phyloP scores from a whole-genome alignment of 2,329 filamentous ascomycete species.

The Fusarium citri region DNA sequence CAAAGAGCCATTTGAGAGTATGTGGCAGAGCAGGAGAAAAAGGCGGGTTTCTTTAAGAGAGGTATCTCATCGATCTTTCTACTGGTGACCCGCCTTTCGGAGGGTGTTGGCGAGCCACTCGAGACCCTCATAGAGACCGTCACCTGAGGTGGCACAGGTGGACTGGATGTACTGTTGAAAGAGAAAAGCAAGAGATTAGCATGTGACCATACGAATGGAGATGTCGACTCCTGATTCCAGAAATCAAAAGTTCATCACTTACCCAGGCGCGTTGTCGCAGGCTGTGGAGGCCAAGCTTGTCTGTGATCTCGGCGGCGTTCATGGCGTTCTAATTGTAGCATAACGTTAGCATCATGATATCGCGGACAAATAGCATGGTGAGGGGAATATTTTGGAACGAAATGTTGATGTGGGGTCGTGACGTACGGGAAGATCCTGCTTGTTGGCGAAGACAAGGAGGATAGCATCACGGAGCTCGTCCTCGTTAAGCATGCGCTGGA shows the following conservation, averaged over 20 bases:
- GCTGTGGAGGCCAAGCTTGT: conserved; percentile 99
- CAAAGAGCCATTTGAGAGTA: conserved; percentile 56
- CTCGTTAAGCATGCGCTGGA: conserved; percentile 98
- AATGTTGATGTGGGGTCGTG: conserved; percentile 35
- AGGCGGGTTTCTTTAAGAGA: conserved; percentile 49
- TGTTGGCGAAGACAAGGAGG: conserved; percentile 98
- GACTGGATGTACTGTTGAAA: conserved; percentile 94
- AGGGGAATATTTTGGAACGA: conserved; percentile 16
- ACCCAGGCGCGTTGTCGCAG: conserved; percentile 99
- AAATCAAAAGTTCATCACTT: conserved; percentile 59
- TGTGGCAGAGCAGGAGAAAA: conserved; percentile 55
- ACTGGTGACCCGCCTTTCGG: conserved; percentile 77
- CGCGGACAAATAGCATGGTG: conserved; percentile 6
- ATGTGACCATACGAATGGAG: conserved; percentile 14
- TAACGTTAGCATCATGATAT: conserved; percentile 33
- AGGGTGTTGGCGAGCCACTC: conserved; percentile 90
- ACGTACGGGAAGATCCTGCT: conserved; percentile 98
- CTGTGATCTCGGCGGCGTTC: conserved; percentile 99
- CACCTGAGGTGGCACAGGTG: conserved; percentile 97
- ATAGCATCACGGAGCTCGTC: conserved; percentile 98
- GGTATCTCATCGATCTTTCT: conserved; percentile 56
- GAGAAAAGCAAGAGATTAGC: conserved; percentile 38
- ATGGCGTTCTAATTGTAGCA: conserved; percentile 82
- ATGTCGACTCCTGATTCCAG: not conserved
- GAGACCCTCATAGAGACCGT: conserved; percentile 99